Conservation (phyloP, 129 eudicot species). For the Pulicaria dysenterica region DNA sequence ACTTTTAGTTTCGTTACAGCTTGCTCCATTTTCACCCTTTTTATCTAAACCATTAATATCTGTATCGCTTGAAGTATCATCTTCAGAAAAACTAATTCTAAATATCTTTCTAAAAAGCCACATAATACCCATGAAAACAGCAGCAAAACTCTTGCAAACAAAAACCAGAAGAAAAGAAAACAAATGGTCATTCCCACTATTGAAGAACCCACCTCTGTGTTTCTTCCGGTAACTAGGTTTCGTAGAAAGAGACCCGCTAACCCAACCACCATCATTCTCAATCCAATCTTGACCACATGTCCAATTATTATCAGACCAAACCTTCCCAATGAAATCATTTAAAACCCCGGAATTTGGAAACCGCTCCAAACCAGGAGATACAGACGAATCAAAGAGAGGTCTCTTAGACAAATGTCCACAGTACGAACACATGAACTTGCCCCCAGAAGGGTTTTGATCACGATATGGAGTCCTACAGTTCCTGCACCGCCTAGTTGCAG, state of each 20-base stretch:
- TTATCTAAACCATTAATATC: conserved; percentile 55
- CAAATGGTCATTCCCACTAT: conserved; percentile 52
- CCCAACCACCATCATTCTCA: conserved; percentile 66
- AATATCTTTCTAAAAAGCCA: conserved; percentile 72
- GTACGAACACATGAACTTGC: conserved; percentile 80
- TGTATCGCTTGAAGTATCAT: conserved; percentile 55
- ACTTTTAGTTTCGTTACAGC: conserved; percentile 69
- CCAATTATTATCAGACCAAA: conserved; percentile 74
- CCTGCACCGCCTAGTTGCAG: conserved; percentile 80
- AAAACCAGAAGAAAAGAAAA: conserved; percentile 52
- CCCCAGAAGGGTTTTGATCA: conserved; percentile 93
- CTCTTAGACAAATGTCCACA: conserved; percentile 91
- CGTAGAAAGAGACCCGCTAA: conserved; percentile 51
- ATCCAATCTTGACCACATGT: conserved; percentile 77
- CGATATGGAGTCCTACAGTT: conserved; percentile 83
- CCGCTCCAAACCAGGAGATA: conserved; percentile 53
- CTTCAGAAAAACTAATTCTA: conserved; percentile 60
- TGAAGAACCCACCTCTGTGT: conserved; percentile 43
- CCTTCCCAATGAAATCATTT: conserved; percentile 66
- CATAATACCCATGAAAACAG: conserved; percentile 53
- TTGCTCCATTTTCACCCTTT: conserved; percentile 64
- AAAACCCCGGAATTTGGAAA: conserved; percentile 60
- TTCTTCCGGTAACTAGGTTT: conserved; percentile 50
- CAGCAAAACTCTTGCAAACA: conserved; percentile 53
- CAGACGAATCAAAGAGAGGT: conserved; percentile 73